phyloP scores from a whole-genome alignment of 176 grass and related monocot species.

The Cenchrus purpureus region DNA sequence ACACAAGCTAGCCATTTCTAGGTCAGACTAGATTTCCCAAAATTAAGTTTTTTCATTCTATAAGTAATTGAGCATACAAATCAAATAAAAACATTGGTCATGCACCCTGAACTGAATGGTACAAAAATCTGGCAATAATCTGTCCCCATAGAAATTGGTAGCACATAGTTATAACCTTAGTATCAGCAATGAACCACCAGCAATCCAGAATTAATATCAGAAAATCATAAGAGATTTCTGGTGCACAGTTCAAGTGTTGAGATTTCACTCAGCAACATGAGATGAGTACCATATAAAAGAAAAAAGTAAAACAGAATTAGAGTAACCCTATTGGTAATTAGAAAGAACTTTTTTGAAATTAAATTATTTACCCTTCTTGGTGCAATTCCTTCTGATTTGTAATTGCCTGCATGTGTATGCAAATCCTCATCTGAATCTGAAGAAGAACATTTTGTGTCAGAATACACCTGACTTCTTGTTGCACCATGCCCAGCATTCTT shows the following conservation, averaged over 20 bases:
- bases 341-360: too few relatives aligned
- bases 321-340: slow-evolving; percentile 10
- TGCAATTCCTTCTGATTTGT: slow-evolving; percentile 31
- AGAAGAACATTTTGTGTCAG: slow-evolving; percentile 36
- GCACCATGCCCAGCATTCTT: slow-evolving; percentile 33
- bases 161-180: background rate
- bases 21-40: background rate
- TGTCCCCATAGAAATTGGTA: background rate
- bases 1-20: slow-evolving; percentile 22
- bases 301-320: slow-evolving; percentile 1
- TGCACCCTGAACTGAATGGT: background rate
- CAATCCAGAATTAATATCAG: background rate
- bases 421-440: slow-evolving; percentile 41
- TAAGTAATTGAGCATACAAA: background rate
- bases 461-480: slow-evolving; percentile 25
- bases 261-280: too few relatives aligned
- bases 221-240: slow-evolving; percentile 14
- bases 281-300: slow-evolving; percentile 9
- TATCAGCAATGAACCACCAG: background rate
- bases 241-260: background rate
- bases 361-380: slow-evolving; percentile 56
- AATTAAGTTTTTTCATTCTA: background rate
- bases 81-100: background rate
- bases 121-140: background rate
- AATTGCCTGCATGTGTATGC: slow-evolving; percentile 26